Evolutionary conservation across 495 filamentous ascomycete genomes (phyloP).

Genomic region (Podospora bellae-mahoneyi): DNA sequence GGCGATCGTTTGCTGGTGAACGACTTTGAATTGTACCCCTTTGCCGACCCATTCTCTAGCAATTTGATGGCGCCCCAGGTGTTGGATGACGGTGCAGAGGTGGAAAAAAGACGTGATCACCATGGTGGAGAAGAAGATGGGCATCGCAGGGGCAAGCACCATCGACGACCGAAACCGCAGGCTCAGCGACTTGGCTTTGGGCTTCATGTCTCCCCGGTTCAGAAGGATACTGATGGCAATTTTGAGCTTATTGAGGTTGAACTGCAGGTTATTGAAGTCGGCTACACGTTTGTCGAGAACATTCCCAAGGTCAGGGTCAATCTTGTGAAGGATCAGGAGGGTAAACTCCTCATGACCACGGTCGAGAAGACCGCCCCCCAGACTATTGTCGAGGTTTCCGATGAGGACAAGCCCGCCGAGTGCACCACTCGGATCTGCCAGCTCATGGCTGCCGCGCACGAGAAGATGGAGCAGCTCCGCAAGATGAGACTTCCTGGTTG

Average conservation of each 20-base stretch:
- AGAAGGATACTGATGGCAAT: slow-evolving; percentile 31
- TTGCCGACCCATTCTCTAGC: slow-evolving; percentile 29
- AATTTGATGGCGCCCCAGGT: slow-evolving; percentile 33
- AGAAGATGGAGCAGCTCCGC: slow-evolving; percentile 41
- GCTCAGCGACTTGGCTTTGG: slow-evolving; percentile 40
- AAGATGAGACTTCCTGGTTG: slow-evolving; percentile 32
- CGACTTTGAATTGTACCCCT: slow-evolving; percentile 44
- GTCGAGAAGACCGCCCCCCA: slow-evolving; percentile 30
- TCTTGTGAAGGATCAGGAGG: slow-evolving; percentile 42
- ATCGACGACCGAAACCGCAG: slow-evolving; percentile 13
- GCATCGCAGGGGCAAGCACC: slow-evolving; percentile 18
- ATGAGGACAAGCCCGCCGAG: slow-evolving; percentile 26
- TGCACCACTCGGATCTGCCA: slow-evolving; percentile 48
- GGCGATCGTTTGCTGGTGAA: slow-evolving; percentile 42
- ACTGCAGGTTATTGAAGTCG: slow-evolving; percentile 51
- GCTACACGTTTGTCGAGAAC: slow-evolving; percentile 39
- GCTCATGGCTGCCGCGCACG: slow-evolving; percentile 41
- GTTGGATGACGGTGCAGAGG: slow-evolving; percentile 14
- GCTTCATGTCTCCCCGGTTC: slow-evolving; percentile 26
- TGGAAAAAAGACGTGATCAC: slow-evolving; percentile 14
- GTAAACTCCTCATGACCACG: slow-evolving; percentile 42
- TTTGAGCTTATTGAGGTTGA: slow-evolving; percentile 44
- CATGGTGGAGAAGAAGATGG: slow-evolving; percentile 18
- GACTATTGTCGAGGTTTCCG: slow-evolving; percentile 16
- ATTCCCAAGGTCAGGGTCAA: slow-evolving; percentile 46